Percentiles rank a stretch among this genome's conserved stretches.
phyloP scores from a whole-genome alignment of 768 basidiomycete genomes.

The Mycena metata region DNA sequence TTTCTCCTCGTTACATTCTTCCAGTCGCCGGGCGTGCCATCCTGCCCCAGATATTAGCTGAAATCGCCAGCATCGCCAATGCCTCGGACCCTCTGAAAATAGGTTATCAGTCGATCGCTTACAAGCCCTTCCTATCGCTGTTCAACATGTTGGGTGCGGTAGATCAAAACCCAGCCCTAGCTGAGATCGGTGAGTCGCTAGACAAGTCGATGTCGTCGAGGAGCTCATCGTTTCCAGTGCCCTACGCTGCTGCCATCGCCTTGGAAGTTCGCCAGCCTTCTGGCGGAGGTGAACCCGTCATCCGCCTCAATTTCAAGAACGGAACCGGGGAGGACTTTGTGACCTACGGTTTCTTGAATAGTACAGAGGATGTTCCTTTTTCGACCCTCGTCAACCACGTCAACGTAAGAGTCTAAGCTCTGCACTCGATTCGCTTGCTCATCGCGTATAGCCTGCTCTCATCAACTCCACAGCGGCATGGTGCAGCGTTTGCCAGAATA shows the following conservation, averaged over 20 bases:
- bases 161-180: conserved; percentile 63
- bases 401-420: conserved; percentile 41
- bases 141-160: conserved; percentile 82
- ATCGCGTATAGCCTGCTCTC: conserved; percentile 56
- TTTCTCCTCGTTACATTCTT: not conserved
- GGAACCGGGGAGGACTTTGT: conserved; percentile 66
- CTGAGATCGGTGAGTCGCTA: conserved; percentile 65
- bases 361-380: conserved; percentile 65
- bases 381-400: conserved; percentile 62
- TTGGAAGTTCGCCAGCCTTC: conserved; percentile 70
- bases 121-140: conserved; percentile 83
- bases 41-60: conserved; percentile 69
- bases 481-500: conserved; percentile 73
- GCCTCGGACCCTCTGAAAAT: conserved; percentile 67
- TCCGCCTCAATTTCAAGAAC: conserved; percentile 81
- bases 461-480: conserved; percentile 68
- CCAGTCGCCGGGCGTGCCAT: conserved; percentile 78
- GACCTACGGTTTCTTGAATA: conserved; percentile 62
- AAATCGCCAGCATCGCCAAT: conserved; percentile 65
- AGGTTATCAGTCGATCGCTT: conserved; percentile 71
- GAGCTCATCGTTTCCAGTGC: conserved; percentile 54
- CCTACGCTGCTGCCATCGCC: conserved; percentile 70
- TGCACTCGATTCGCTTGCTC: conserved; percentile 1
- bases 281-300: conserved; percentile 60
- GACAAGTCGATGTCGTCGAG: too few species aligned